Conservation (phyloP, 352 stramenopile species). For the Globisporangium rhizosaccharum region DNA sequence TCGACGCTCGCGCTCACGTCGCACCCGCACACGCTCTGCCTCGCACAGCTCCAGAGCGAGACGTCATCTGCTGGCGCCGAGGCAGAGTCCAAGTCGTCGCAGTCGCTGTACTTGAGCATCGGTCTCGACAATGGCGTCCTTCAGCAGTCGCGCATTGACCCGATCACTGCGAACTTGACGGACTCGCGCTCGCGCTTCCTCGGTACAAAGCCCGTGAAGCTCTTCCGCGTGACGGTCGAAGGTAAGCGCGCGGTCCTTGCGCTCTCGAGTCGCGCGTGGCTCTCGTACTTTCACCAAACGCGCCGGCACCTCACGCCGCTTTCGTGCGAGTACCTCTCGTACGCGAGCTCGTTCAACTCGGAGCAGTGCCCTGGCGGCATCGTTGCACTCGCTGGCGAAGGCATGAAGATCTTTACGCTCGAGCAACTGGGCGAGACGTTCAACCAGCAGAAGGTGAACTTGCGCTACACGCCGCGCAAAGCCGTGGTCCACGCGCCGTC, state of each 20-base stretch:
- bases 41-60: conserved; percentile 78
- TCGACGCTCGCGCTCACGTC: conserved; percentile 79
- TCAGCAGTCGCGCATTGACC: conserved; percentile 89
- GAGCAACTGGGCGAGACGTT: conserved; percentile 95
- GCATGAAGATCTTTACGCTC: conserved; percentile 96
- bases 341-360: conserved; percentile 94
- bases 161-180: conserved; percentile 75
- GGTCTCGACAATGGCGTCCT: conserved; percentile 95
- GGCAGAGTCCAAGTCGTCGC: conserved; percentile 39
- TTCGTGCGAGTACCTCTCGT: conserved; percentile 93
- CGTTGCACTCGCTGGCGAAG: conserved; percentile 93
- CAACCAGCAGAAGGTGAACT: conserved; percentile 92
- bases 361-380: conserved; percentile 96
- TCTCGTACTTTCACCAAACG: conserved; percentile 92
- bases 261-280: conserved; percentile 94
- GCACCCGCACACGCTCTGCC: conserved; percentile 76
- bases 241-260: conserved; percentile 91
- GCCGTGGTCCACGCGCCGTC: conserved; percentile 89
- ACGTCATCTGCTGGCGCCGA: conserved; percentile 33
- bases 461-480: conserved; percentile 97
- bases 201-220: conserved; percentile 91
- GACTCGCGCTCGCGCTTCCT: conserved; percentile 93
- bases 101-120: conserved; percentile 79
- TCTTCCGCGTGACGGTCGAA: conserved; percentile 91
- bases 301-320: conserved; percentile 92